Conservation (phyloP, 2,329 filamentous ascomycete species). For the Epichloe hybrida region DNA sequence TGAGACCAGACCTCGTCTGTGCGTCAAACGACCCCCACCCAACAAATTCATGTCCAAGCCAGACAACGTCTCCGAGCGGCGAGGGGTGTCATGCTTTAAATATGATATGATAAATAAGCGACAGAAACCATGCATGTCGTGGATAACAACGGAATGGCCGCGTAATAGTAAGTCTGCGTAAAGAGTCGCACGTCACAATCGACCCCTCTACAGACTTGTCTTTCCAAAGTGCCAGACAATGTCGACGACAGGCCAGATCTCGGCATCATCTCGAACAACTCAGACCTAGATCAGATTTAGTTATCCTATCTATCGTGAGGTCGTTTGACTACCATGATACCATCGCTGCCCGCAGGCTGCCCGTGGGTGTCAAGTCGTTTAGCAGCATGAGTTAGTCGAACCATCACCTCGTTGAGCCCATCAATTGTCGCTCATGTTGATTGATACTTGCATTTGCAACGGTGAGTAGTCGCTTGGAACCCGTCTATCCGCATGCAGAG, state of each 20-base stretch:
- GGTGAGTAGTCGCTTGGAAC: slow-evolving; percentile 36
- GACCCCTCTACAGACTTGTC: background rate
- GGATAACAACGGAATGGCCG: background rate
- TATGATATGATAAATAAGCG: too few species aligned
- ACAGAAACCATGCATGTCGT: background rate
- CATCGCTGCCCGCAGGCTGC: background rate
- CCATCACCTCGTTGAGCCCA: too few species aligned
- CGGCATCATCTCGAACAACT: background rate
- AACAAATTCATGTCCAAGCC: too few species aligned
- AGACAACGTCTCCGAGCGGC: too few species aligned
- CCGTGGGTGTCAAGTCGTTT: too few species aligned
- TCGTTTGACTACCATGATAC: background rate
- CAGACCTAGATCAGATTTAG: background rate
- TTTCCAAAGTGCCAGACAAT: background rate
- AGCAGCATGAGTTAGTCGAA: too few species aligned
- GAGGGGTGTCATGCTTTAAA: too few species aligned
- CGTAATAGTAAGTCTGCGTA: background rate
- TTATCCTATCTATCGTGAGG: background rate
- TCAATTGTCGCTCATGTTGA: slow-evolving; percentile 19
- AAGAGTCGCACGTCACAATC: background rate
- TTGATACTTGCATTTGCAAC: slow-evolving; percentile 26
- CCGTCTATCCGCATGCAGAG: slow-evolving; percentile 44
- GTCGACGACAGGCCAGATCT: background rate
- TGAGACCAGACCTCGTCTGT: background rate
- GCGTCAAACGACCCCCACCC: background rate